Percentiles rank a stretch among this genome's conserved stretches.
These are phyloP conservation scores for Sordariomycetes sp. DNA, from an alignment of 2,329 filamentous ascomycete species.

Conservation along the genomic window DNA sequence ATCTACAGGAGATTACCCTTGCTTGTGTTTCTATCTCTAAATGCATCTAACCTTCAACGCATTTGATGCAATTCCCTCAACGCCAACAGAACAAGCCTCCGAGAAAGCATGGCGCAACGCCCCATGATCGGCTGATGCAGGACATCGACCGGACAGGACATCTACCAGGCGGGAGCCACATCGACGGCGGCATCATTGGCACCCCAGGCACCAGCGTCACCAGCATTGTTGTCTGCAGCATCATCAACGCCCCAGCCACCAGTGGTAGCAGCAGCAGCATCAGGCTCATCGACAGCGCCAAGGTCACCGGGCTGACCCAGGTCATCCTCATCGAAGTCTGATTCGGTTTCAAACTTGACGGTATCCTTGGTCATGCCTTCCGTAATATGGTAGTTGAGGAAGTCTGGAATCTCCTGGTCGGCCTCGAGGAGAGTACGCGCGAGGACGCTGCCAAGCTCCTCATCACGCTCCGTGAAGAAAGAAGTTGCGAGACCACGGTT, in stretches of 20 bases:
- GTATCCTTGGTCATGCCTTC: slow-evolving; percentile 37
- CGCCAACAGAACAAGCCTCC: too few relatives aligned
- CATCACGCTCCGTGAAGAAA: slow-evolving; percentile 75
- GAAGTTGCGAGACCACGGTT: slow-evolving; percentile 79
- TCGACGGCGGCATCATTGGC: slow-evolving; percentile 1
- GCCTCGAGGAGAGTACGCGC: slow-evolving; percentile 78
- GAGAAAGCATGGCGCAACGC: too few relatives aligned
- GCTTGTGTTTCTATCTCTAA: too few relatives aligned
- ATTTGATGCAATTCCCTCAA: too few relatives aligned
- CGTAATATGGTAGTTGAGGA: slow-evolving; percentile 58
- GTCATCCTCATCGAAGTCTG: slow-evolving; percentile 37
- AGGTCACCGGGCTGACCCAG: slow-evolving; percentile 15
- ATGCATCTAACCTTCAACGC: too few relatives aligned
- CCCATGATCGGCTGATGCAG: too few relatives aligned
- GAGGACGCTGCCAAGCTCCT: slow-evolving; percentile 62
- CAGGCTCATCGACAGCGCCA: slow-evolving; percentile 8
- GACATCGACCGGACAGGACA: too few relatives aligned
- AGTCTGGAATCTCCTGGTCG: slow-evolving; percentile 71
- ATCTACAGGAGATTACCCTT: too few relatives aligned
- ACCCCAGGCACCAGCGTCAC: slow-evolving; percentile 10
- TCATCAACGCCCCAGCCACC: slow-evolving; percentile 9
- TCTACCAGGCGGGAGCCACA: too few relatives aligned
- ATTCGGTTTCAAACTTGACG: slow-evolving; percentile 46
- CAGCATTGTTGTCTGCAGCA: slow-evolving; percentile 10
- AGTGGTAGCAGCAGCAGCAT: slow-evolving; percentile 10